Evolutionary conservation across 2,329 filamentous ascomycete genomes (phyloP), one percentile per base, ranked within the genome.

Genomic region (Purpureocillium takamizusanense): DNA sequence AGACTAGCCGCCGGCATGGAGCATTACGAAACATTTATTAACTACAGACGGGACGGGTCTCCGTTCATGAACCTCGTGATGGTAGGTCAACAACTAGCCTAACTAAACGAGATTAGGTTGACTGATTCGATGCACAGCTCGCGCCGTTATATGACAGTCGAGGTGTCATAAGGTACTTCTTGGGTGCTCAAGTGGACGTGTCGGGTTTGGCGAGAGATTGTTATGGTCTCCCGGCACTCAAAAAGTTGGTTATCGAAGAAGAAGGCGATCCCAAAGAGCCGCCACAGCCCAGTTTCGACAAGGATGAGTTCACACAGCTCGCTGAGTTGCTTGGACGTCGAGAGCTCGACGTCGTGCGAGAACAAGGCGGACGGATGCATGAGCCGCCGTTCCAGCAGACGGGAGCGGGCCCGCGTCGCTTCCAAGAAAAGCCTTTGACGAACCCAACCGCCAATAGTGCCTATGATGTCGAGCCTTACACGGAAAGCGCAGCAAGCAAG

Each of bases 21-120:
- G 49, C 76, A 81, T 46, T 83, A 72, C 38, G 85, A 89, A 50
- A 76, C 85, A 0, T 78, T 89, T 39, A 61, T 89, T 29, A 89
- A 89, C 55, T 89, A 85, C 51, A 74, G 82, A 25, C 75, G 82
- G n/a, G 83, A 87, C 48, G 83, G 83, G 0, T 83, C 80, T 1
- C 81, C 81, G 0, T 87, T 87, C 51, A 81, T 87, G 71, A 88
- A 87, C 44, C 66, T 88, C 3, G 66, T 86, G 17, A 84, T 85
- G 77, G 72, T 76, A n/a, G 42, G 47, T 39, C 30, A 28, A 37
- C 28, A 10, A 21, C 15, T 9, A 14, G 7, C n/a, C n/a, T n/a
- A n/a, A n/a, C n/a, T n/a, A n/a, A n/a, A n/a, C n/a, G n/a, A n/a
- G n/a, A n/a, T n/a, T n/a, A n/a, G n/a, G n/a, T n/a, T n/a, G n/a